Percentiles rank a stretch among this genome's conserved stretches.
phyloP scores from a whole-genome alignment of 202 grass and related monocot species.

The Bolboschoenoplectus hybrid region DNA sequence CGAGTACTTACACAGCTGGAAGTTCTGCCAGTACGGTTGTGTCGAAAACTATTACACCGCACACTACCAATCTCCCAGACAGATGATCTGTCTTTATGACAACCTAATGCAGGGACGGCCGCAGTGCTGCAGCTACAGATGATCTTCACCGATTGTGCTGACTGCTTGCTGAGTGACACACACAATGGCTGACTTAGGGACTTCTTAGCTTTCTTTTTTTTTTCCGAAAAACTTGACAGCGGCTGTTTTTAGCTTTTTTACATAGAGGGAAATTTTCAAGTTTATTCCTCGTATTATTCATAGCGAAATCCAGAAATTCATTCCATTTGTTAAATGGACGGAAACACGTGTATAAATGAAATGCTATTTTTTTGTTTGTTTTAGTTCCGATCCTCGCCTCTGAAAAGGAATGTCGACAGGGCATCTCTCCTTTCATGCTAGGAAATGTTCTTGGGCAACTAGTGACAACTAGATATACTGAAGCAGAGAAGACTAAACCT shows the following conservation, averaged over 20 bases:
- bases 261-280: constrained; percentile 17
- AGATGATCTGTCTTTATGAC: constrained; percentile 83
- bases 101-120: constrained; percentile 55
- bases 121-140: constrained; percentile 79
- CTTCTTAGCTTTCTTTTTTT: constrained; percentile 16
- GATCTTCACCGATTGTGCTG: constrained; percentile 23
- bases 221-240: too few species aligned
- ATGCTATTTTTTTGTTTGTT: constrained; percentile 3
- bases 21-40: constrained; percentile 85
- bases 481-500: too few species aligned
- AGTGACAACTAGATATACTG: too few species aligned
- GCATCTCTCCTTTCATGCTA: not conserved
- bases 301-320: not conserved
- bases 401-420: not conserved
- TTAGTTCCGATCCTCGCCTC: constrained; percentile 12
- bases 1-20: constrained; percentile 85
- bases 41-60: constrained; percentile 75
- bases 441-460: not conserved
- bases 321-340: constrained; percentile 28
- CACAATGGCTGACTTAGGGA: not conserved
- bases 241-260: not conserved
- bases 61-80: constrained; percentile 91
- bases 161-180: not conserved
- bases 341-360: constrained; percentile 27
- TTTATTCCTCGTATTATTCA: not conserved